Conservation (phyloP, 306 rosid species). For the Rosa multiflora region DNA sequence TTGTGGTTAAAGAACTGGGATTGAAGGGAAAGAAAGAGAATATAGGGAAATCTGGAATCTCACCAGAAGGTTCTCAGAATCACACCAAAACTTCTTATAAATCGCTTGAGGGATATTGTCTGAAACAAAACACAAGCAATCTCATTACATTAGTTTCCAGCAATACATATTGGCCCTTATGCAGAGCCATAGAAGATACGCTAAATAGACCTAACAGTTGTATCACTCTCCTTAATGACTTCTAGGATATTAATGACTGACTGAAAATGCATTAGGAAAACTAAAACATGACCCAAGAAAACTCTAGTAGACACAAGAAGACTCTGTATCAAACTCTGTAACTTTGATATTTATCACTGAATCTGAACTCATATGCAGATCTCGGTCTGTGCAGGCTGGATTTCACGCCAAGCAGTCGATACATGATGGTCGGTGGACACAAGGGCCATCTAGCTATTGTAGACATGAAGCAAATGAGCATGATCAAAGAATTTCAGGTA, state of each 20-base stretch:
- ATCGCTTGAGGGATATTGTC: too few species aligned
- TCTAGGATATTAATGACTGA: neutral
- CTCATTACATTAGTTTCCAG: too few species aligned
- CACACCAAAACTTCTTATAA: too few species aligned
- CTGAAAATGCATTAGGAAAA: neutral
- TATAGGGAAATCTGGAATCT: neutral
- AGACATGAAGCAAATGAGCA: constrained; percentile 59
- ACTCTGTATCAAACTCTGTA: neutral
- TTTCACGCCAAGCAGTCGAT: constrained; percentile 76
- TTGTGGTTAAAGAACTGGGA: neutral
- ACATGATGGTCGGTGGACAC: constrained; percentile 72
- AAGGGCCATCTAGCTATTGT: constrained; percentile 89
- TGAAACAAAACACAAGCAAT: too few species aligned
- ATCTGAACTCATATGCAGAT: constrained; percentile 44
- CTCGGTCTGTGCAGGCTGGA: constrained; percentile 84
- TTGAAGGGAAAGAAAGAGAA: neutral
- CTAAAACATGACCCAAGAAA: neutral
- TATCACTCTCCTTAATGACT: too few species aligned
- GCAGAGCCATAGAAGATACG: too few species aligned
- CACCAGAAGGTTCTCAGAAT: too few species aligned
- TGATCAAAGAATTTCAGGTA: constrained; percentile 84
- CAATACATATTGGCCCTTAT: too few species aligned
- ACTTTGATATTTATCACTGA: neutral
- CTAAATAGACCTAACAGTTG: too few species aligned
- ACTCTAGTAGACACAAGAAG: neutral